phyloP scores from a whole-genome alignment of 1,284 basidiomycete genomes.

The Rhodotorula mucilaginosa region DNA sequence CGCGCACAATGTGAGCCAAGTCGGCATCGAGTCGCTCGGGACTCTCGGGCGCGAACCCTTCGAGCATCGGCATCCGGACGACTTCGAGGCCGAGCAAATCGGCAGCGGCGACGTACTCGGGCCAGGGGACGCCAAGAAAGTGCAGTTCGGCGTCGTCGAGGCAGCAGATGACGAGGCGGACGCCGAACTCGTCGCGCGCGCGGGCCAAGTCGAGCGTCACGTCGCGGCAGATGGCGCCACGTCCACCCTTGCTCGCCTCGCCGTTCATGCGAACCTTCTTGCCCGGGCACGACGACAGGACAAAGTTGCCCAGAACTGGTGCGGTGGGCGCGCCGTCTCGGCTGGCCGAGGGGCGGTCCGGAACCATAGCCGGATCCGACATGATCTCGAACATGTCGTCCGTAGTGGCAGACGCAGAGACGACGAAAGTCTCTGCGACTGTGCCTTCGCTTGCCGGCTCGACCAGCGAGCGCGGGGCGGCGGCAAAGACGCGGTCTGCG shows the following conservation, averaged over 20 bases:
- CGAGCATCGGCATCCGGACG: conserved; percentile 80
- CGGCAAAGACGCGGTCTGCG: background rate
- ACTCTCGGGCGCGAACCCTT: conserved; percentile 78
- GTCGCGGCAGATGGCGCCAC: conserved; percentile 81
- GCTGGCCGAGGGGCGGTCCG: conserved; percentile 1
- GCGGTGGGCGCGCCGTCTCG: background rate
- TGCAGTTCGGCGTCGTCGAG: conserved; percentile 68
- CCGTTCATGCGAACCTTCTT: conserved; percentile 80
- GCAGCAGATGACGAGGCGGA: conserved; percentile 41
- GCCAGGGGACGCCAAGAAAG: conserved; percentile 79
- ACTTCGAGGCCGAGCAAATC: conserved; percentile 69
- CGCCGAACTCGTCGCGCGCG: conserved; percentile 58
- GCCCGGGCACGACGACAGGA: conserved; percentile 89
- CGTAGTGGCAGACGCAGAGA: conserved; percentile 13
- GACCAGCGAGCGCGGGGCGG: too few relatives aligned
- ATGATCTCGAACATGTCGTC: conserved; percentile 28
- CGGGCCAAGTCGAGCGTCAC: conserved; percentile 71
- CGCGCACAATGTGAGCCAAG: conserved; percentile 66
- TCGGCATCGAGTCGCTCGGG: conserved; percentile 57
- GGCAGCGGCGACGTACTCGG: conserved; percentile 67
- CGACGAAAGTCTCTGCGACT: conserved; percentile 13
- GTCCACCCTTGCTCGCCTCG: conserved; percentile 53
- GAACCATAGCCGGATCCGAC: background rate
- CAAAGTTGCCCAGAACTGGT: conserved; percentile 72
- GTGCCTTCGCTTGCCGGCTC: background rate